Percentiles rank a stretch among this genome's conserved stretches.
phyloP scores from a whole-genome alignment of 73 alveolate genomes.

The Paramecium sexaurelia region DNA sequence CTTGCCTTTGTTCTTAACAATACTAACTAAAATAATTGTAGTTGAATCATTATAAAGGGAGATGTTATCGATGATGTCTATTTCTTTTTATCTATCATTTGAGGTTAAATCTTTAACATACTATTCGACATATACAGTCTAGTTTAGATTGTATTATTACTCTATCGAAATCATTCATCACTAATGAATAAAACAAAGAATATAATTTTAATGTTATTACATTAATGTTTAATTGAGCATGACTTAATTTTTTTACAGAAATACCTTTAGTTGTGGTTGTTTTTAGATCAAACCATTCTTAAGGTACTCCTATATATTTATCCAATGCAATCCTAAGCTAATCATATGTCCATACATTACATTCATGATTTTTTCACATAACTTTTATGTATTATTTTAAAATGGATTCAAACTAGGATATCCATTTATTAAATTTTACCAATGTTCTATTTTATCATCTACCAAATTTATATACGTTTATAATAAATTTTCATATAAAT shows the following conservation, averaged over 20 bases:
- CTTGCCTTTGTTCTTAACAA: constrained; percentile 28
- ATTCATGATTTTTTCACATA: constrained; percentile 26
- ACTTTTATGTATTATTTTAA: neutral
- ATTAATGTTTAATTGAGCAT: constrained; percentile 35
- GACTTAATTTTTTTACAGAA: constrained; percentile 12
- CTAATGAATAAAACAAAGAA: constrained; percentile 7
- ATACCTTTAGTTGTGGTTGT: constrained; percentile 44
- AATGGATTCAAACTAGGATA: constrained; percentile 27
- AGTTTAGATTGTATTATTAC: neutral
- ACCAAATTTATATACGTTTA: neutral
- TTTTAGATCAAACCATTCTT: constrained; percentile 56
- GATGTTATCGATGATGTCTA: constrained; percentile 16
- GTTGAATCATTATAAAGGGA: neutral
- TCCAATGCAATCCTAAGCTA: constrained; percentile 8
- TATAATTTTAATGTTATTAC: constrained; percentile 29
- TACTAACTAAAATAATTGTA: constrained; percentile 30
- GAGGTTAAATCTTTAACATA: constrained; percentile 42
- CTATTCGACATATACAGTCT: constrained; percentile 31
- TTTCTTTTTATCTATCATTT: constrained; percentile 49
- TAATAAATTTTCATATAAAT: constrained; percentile 51
- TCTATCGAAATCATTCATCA: constrained; percentile 55
- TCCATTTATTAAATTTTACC: constrained; percentile 44
- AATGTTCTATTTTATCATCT: constrained; percentile 38
- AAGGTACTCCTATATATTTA: constrained; percentile 35
- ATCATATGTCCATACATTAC: constrained; percentile 41